Evolutionary conservation across 1,139 yeast species (phyloP).

Genomic region (Diutina scorzettiae): DNA sequence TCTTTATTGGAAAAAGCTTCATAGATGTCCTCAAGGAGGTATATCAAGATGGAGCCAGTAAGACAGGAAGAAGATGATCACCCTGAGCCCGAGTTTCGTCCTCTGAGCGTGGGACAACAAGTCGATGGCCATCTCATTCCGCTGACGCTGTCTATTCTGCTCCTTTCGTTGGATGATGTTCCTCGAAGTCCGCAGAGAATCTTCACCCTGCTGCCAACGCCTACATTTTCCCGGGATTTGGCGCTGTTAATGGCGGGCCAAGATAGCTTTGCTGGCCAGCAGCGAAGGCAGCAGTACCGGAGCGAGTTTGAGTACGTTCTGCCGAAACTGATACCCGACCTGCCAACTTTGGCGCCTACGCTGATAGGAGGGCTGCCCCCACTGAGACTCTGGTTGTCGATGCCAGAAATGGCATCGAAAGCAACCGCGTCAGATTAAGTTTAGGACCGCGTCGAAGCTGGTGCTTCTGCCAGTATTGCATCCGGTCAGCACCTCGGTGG

Average conservation of each 20-base stretch:
- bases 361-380: slow-evolving; percentile 42
- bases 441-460: not conserved
- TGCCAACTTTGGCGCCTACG: slow-evolving; percentile 40
- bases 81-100: slow-evolving; percentile 43
- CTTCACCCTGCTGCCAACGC: not conserved
- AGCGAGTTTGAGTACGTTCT: slow-evolving; percentile 3
- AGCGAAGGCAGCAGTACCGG: slow-evolving; percentile 7
- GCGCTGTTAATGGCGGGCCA: not conserved
- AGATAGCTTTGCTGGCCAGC: slow-evolving; percentile 7
- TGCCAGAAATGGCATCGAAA: not conserved
- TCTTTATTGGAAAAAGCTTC: too few species aligned
- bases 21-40: not conserved
- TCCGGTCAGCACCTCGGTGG: slow-evolving; percentile 34
- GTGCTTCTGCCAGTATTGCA: slow-evolving; percentile 17
- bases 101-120: slow-evolving; percentile 43
- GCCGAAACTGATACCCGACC: slow-evolving; percentile 24
- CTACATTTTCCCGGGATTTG: not conserved
- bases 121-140: slow-evolving; percentile 39
- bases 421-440: not conserved
- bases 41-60: slow-evolving; percentile 2
- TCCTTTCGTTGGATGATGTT: slow-evolving; percentile 30
- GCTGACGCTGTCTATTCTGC: slow-evolving; percentile 41
- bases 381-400: slow-evolving; percentile 38
- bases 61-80: slow-evolving; percentile 21
- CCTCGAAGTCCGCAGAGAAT: not conserved